Percentiles rank a stretch among this genome's conserved stretches.
Conservation (phyloP, 495 filamentous ascomycete genomes). For the Aspergillus nidulans region DNA sequence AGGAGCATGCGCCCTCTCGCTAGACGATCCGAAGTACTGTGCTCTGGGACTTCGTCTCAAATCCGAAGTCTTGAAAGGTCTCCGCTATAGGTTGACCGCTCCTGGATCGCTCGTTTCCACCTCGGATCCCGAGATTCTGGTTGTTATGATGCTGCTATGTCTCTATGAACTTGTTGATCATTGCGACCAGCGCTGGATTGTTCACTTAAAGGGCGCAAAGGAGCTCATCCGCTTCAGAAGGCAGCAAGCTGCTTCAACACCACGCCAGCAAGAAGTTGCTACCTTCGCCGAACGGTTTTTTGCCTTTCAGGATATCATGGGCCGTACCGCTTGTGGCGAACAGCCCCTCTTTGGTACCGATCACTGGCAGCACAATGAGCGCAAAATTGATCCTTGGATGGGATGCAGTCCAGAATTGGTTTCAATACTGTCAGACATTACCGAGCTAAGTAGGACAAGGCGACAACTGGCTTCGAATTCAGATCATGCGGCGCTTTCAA, state of each 20-base stretch:
- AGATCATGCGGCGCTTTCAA: slow-evolving; percentile 21
- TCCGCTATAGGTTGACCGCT: slow-evolving; percentile 29
- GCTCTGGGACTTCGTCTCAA: slow-evolving; percentile 34
- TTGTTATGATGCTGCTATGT: slow-evolving; percentile 45
- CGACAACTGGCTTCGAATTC: slow-evolving; percentile 24
- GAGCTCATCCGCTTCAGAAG: slow-evolving; percentile 38
- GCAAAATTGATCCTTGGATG: slow-evolving; percentile 42
- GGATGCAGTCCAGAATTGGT: slow-evolving; percentile 43
- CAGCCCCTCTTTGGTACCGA: slow-evolving; percentile 37
- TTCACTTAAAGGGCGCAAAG: slow-evolving; percentile 42
- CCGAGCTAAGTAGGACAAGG: slow-evolving; percentile 38
- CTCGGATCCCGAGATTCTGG: slow-evolving; percentile 35
- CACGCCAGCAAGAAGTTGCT: slow-evolving; percentile 22
- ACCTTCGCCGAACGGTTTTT: slow-evolving; percentile 43
- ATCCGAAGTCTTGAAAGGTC: slow-evolving; percentile 33
- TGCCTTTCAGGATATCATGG: slow-evolving; percentile 47
- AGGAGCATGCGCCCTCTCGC: slow-evolving; percentile 37
- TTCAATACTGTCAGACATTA: slow-evolving; percentile 35
- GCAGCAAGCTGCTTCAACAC: slow-evolving; percentile 15
- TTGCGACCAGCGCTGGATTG: slow-evolving; percentile 41
- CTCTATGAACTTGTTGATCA: slow-evolving; percentile 45
- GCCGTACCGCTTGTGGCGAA: slow-evolving; percentile 42
- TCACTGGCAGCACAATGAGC: slow-evolving; percentile 38
- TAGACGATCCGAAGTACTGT: slow-evolving; percentile 26
- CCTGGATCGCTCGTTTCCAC: slow-evolving; percentile 23